These are phyloP conservation scores for Solanum peruvianum DNA, from an alignment of 257 asterid species.

Conservation along the genomic window DNA sequence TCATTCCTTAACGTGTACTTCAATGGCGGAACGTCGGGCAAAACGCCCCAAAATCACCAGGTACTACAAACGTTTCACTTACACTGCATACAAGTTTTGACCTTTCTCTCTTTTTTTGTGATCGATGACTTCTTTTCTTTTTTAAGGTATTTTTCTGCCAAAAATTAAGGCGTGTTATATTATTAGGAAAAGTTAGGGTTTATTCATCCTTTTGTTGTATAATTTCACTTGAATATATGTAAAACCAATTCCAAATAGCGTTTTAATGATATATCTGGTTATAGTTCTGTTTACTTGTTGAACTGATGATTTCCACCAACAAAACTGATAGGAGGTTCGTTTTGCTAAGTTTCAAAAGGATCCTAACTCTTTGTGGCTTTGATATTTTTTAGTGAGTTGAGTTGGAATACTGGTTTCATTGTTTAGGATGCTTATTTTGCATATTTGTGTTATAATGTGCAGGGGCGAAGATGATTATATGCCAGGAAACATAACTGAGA, in stretches of 20 bases:
- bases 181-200: not conserved
- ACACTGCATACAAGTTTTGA: not conserved
- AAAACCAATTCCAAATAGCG: not conserved
- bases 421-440: not conserved
- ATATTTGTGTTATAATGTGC: constrained; percentile 6
- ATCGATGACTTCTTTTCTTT: not conserved
- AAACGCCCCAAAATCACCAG: constrained; percentile 51
- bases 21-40: constrained; percentile 37
- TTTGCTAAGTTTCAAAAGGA: not conserved
- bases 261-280: not conserved
- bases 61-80: constrained; percentile 6
- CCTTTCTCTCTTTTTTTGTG: not conserved
- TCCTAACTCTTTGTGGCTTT: not conserved
- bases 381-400: not conserved
- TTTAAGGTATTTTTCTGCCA: not conserved
- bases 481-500: constrained; percentile 71
- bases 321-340: not conserved
- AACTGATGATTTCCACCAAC: not conserved
- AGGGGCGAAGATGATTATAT: constrained; percentile 77
- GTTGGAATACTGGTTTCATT: not conserved
- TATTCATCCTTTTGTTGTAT: not conserved
- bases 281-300: not conserved
- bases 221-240: not conserved
- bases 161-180: too few species aligned
- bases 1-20: not conserved